Base-by-base conservation (phyloP, 2,329 filamentous ascomycete genomes). In the Hortaea werneckii region DNA sequence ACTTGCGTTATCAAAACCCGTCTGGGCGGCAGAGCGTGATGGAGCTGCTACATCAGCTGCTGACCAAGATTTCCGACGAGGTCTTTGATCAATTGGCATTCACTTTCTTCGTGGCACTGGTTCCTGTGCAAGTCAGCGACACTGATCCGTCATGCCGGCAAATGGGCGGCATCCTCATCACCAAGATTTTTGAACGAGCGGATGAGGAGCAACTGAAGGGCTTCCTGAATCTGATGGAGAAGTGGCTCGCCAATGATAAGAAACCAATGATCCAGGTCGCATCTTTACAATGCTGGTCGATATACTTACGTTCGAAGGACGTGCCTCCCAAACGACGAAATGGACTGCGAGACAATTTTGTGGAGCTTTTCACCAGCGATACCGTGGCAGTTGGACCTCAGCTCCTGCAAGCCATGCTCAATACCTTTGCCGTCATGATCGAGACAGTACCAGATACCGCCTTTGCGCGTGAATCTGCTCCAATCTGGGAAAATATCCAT, bases 1-100 rank as follows among this genome's bases (percentile, higher is more conserved):
- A 98, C 59, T 72, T 98, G 53, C 83, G 90, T 49, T 98, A 95
- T 63, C 80, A 90, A 38, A 81, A 94, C 57, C 82, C 88, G 55
- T 85, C 92, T 49, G 92, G 92, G 28, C 79, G 94, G 34, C 75
- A 95, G 50, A 95, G 89, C 1, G 87, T 95, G 28, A 87, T 98
- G 79, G 92, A 98, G 66, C 80, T 90, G 3, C 75, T 95, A 40
- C 83, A 95, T 60, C 74, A 89, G 38, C 72, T 98, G n/a, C 72
- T 96, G 20, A 81, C 79, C 52, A 96, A 95, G 67, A 82, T 89
- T 4, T 83, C 84, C 0, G 79, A 87, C 35, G 84, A 88, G 27
- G 79, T 89, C 40, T 79, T 89, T 6, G 87, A 94, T 62, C 85
- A 95, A 54, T 78, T 95, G 30, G 76, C 87, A 0, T 79, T 79